Evolutionary conservation across 140 eudicot species (phyloP).

Genomic region (Cichorium intybus): DNA sequence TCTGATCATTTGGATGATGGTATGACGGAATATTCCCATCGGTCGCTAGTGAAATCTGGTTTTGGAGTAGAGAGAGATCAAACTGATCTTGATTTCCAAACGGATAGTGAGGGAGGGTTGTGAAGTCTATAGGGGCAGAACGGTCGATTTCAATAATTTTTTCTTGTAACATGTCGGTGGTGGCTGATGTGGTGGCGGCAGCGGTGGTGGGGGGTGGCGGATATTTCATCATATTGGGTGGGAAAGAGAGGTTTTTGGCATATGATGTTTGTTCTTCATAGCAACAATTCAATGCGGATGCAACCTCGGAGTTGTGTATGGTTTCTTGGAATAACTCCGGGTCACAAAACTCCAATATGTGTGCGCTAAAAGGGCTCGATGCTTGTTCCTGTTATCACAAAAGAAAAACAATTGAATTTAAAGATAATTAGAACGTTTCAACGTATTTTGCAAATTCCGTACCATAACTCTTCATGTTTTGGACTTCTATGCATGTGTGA

Average conservation of each 20-base stretch:
- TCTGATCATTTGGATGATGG: constrained; percentile 34
- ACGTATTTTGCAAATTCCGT: neutral
- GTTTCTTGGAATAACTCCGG: constrained; percentile 75
- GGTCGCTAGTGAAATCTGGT: constrained; percentile 29
- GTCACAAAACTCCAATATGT: constrained; percentile 70
- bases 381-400: constrained; percentile 56
- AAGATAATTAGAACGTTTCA: neutral
- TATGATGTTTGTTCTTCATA: constrained; percentile 74
- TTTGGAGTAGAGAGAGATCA: constrained; percentile 42
- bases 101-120: constrained; percentile 39
- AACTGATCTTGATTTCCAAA: constrained; percentile 52
- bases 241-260: constrained; percentile 30
- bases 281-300: constrained; percentile 56
- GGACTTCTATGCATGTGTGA: constrained; percentile 19
- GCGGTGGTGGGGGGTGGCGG: constrained; percentile 1
- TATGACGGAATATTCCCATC: constrained; percentile 19
- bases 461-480: constrained; percentile 26
- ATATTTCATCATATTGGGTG: constrained; percentile 39
- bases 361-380: constrained; percentile 70
- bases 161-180: constrained; percentile 45
- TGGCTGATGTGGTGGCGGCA: neutral
- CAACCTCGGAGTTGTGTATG: constrained; percentile 77
- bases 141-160: constrained; percentile 53
- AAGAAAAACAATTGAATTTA: neutral
- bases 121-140: constrained; percentile 34